Evolutionary conservation across 1,284 basidiomycete species (phyloP), one percentile per base, ranked within the genome.

Genomic region (Leccinum pseudoinsigne): DNA sequence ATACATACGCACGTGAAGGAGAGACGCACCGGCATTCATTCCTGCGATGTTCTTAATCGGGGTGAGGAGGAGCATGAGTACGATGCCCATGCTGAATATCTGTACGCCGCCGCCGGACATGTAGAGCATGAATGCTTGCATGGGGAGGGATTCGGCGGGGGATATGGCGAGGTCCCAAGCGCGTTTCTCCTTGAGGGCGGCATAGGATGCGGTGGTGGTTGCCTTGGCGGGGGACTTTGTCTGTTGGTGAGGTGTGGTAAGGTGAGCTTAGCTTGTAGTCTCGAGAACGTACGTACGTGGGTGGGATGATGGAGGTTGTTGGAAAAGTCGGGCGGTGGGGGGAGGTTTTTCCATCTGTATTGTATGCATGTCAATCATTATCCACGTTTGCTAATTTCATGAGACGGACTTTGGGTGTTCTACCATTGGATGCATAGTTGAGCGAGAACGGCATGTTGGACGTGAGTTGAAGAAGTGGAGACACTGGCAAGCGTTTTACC

Each of bases 51-150:
- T 93, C 74, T 88, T 90, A 77, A 95, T 86, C 0, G 94, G 94
- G 16, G 86, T 84, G 59, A 92, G 81, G 63, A 96, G 82, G 11
- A 96, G 83, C 92, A 94, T 94, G 73, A 93, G 90, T 42, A 96
- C 90, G 75, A 94, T 95, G 54, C 94, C 93, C 80, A 96, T 93
- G 75, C 93, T 95, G 77, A 96, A 96, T 58, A 97, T 91, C 77
- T 97, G 94, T 11, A 96, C 89, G 54, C 93, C 92, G 28, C 92
- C 89, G 50, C 94, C 94, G 26, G 93, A 95, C 89, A 97, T 95
- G 84, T 96, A 97, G 53, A 97, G 83, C 94, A 97, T 96, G 80
- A 97, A 91, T 2, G 88, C 93, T 73, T 96, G 94, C 94, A 96
- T 96, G 4, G 94, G 94, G 23, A 97, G 82, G 11, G 88, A 87